These are phyloP conservation scores for Piper betle DNA, from an alignment of 164 flowering plant species.

Conservation along the genomic window DNA sequence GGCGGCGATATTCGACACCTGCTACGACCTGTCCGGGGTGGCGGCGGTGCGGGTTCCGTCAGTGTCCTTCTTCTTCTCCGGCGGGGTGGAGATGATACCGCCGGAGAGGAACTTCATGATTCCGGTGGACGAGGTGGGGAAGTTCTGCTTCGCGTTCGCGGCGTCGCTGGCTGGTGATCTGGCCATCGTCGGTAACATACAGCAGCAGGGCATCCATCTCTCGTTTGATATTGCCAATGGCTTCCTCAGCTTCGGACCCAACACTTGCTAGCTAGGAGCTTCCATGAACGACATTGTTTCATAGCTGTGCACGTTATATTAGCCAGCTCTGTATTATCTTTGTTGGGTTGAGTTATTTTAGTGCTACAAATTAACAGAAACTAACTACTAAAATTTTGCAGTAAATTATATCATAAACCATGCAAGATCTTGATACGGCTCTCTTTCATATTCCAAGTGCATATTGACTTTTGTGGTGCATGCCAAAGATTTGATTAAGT, in stretches of 20 bases:
- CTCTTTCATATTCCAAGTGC: no score
- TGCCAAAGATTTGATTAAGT: no score
- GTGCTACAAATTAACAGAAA: no score
- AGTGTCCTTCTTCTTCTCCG: slow-evolving; percentile 64
- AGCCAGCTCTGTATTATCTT: no score
- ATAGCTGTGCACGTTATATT: no score
- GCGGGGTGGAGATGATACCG: slow-evolving; percentile 60
- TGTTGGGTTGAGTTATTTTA: no score
- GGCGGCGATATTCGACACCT: slow-evolving; percentile 79
- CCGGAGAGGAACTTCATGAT: slow-evolving; percentile 81
- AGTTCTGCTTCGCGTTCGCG: slow-evolving; percentile 91
- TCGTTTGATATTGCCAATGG: slow-evolving; percentile 73
- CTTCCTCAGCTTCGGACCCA: slow-evolving; percentile 82
- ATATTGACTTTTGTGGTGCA: no score
- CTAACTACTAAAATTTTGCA: no score
- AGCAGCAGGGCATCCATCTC: slow-evolving; percentile 91
- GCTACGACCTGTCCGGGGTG: slow-evolving; percentile 55
- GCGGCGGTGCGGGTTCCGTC: slow-evolving; percentile 75
- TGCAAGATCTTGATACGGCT: no score
- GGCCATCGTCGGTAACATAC: slow-evolving; percentile 92
- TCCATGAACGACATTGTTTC: no score
- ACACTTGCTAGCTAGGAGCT: slow-evolving; percentile 30
- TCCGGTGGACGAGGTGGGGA: slow-evolving; percentile 75
- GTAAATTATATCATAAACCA: no score
- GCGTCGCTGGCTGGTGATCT: slow-evolving; percentile 49